Evolutionary conservation across 768 basidiomycete species (phyloP).

Genomic region (Tremella yokohamensis): DNA sequence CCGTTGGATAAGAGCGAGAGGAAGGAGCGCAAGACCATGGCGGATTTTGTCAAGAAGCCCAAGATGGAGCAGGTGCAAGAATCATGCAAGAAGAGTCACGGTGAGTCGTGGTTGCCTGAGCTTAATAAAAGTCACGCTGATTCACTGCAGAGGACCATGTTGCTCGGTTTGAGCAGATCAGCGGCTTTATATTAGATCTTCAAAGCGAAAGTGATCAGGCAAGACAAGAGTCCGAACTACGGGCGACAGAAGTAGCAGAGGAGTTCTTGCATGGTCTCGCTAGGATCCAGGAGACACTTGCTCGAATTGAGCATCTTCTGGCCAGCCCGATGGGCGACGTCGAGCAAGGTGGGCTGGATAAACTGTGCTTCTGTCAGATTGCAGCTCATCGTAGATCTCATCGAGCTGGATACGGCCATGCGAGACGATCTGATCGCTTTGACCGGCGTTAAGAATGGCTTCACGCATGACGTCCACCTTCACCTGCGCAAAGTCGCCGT

Average conservation of each 20-base stretch:
- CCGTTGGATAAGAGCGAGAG: slow-evolving; percentile 10
- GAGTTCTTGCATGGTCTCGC: slow-evolving; percentile 32
- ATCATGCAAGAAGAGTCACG: slow-evolving; percentile 34
- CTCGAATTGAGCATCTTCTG: slow-evolving; percentile 22
- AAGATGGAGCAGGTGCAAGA: slow-evolving; percentile 48
- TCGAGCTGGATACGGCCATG: slow-evolving; percentile 39
- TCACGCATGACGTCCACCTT: slow-evolving; percentile 54
- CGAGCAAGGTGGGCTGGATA: slow-evolving; percentile 21
- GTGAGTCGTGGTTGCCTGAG: slow-evolving; percentile 16
- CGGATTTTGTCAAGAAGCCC: slow-evolving; percentile 40
- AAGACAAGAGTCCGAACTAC: slow-evolving; percentile 18
- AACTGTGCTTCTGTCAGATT: neutral
- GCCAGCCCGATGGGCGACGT: slow-evolving; percentile 16
- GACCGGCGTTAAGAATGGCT: slow-evolving; percentile 51
- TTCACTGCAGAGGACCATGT: slow-evolving; percentile 29
- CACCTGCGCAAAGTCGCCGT: slow-evolving; percentile 70
- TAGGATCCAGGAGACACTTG: slow-evolving; percentile 30
- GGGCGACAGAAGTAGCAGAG: slow-evolving; percentile 17
- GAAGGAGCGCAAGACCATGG: slow-evolving; percentile 34
- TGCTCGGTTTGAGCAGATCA: slow-evolving; percentile 6
- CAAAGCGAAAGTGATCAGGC: neutral
- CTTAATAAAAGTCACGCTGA: neutral
- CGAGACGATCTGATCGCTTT: slow-evolving; percentile 38
- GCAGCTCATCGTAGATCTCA: slow-evolving; percentile 22
- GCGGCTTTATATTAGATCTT: slow-evolving; percentile 3